Percentiles rank a stretch among this genome's conserved stretches.
phyloP scores from a whole-genome alignment of 2,329 filamentous ascomycete species.

The Calonectria honghensis region DNA sequence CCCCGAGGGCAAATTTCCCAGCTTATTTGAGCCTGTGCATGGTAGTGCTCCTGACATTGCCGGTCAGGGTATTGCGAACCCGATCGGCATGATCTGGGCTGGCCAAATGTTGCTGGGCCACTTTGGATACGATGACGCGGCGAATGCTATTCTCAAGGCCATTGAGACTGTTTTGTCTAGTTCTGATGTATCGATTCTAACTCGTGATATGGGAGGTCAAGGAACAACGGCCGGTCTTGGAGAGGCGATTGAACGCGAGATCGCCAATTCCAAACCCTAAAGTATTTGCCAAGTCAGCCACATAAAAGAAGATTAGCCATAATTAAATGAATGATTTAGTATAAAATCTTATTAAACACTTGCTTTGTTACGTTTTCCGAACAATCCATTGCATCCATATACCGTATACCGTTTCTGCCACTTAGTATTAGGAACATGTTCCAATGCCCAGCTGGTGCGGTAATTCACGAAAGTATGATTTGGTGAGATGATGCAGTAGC shows the following conservation, averaged over 20 bases:
- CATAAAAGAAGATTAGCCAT: background rate
- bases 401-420: too few species aligned
- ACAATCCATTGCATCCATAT: background rate
- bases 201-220: conserved; percentile 57
- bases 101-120: conserved; percentile 75
- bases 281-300: background rate
- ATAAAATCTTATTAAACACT: background rate
- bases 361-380: background rate
- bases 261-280: background rate
- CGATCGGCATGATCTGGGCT: conserved; percentile 83
- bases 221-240: conserved; percentile 52
- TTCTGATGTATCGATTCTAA: conserved; percentile 56
- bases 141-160: conserved; percentile 74
- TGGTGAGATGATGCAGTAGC: too few species aligned
- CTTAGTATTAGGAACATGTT: too few species aligned
- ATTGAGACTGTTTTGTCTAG: conserved; percentile 78
- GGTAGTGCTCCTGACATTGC: conserved; percentile 84
- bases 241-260: conserved; percentile 46
- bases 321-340: background rate
- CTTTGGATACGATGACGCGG: conserved; percentile 52
- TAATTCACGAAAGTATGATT: too few species aligned
- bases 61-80: conserved; percentile 84
- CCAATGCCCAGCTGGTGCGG: too few species aligned
- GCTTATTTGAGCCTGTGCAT: conserved; percentile 81
- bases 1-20: conserved; percentile 70